Evolutionary conservation across 352 stramenopile genomes (phyloP).

Genomic region (Globisporangium carolinianum): DNA sequence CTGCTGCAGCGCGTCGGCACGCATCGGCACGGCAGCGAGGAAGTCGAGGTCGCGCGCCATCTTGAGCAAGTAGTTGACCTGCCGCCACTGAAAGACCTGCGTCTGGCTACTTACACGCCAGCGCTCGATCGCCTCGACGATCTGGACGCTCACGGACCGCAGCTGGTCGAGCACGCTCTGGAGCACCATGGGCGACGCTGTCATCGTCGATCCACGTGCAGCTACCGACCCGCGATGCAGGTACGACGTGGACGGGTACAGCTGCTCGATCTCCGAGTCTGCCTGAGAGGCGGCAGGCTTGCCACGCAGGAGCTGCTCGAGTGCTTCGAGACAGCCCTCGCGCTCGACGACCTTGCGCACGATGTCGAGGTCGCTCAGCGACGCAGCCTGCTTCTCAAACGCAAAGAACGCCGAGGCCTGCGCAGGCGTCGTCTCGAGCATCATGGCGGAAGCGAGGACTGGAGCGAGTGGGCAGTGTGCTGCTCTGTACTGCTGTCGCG

Average conservation of each 20-base stretch:
- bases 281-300: background rate
- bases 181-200: constrained; percentile 49
- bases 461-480: background rate
- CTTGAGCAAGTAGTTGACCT: constrained; percentile 77
- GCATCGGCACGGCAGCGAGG: constrained; percentile 20
- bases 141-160: constrained; percentile 51
- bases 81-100: constrained; percentile 63
- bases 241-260: constrained; percentile 19
- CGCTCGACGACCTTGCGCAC: constrained; percentile 77
- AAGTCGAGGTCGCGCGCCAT: constrained; percentile 67
- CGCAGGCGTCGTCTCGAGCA: background rate
- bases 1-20: constrained; percentile 31
- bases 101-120: constrained; percentile 30
- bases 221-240: background rate
- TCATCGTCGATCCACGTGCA: background rate
- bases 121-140: constrained; percentile 59
- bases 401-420: constrained; percentile 19
- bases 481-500: too few relatives aligned
- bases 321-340: constrained; percentile 69
- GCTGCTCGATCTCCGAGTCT: constrained; percentile 7
- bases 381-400: constrained; percentile 30
- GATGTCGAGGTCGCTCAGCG: constrained; percentile 49
- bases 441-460: constrained; percentile 8
- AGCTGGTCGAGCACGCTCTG: constrained; percentile 64
- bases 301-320: constrained; percentile 40